Evolutionary conservation across 495 filamentous ascomycete genomes (phyloP).

Genomic region (Lichenothelia convexa): DNA sequence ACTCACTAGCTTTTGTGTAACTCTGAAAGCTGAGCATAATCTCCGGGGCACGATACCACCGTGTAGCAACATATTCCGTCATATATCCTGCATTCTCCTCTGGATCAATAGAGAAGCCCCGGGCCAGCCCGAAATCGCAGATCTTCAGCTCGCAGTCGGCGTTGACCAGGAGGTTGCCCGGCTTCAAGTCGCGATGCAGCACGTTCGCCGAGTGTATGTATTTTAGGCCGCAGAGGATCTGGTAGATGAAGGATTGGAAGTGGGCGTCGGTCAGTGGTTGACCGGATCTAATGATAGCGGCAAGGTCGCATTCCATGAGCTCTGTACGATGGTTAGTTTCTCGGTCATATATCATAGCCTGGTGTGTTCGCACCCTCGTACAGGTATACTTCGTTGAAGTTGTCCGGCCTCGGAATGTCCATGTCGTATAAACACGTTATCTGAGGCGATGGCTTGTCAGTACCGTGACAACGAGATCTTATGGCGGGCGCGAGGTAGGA

Average conservation of each 20-base stretch:
- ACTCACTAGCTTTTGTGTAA: constrained; percentile 82
- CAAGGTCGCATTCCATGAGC: constrained; percentile 97
- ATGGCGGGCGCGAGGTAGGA: background rate
- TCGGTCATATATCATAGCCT: background rate
- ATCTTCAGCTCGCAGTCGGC: constrained; percentile 99
- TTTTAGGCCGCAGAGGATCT: constrained; percentile 93
- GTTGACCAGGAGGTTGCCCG: constrained; percentile 89
- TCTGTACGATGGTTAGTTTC: constrained; percentile 34
- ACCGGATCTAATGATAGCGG: constrained; percentile 92
- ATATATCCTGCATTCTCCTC: constrained; percentile 99
- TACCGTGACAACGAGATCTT: constrained; percentile 3
- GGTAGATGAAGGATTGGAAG: constrained; percentile 99
- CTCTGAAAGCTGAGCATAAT: constrained; percentile 99
- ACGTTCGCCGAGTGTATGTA: constrained; percentile 99
- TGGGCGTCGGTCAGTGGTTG: constrained; percentile 98
- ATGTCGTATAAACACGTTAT: constrained; percentile 99
- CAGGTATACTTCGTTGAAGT: constrained; percentile 98
- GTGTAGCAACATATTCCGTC: constrained; percentile 99
- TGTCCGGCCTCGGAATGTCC: constrained; percentile 94
- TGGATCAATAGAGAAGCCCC: constrained; percentile 68
- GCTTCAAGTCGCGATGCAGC: constrained; percentile 92
- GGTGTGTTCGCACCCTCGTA: constrained; percentile 58
- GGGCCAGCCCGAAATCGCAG: constrained; percentile 90
- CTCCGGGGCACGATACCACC: constrained; percentile 98
- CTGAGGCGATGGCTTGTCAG: too few species aligned